phyloP scores from a whole-genome alignment of 2,329 filamentous ascomycete species.

The Akanthomyces lecanii region DNA sequence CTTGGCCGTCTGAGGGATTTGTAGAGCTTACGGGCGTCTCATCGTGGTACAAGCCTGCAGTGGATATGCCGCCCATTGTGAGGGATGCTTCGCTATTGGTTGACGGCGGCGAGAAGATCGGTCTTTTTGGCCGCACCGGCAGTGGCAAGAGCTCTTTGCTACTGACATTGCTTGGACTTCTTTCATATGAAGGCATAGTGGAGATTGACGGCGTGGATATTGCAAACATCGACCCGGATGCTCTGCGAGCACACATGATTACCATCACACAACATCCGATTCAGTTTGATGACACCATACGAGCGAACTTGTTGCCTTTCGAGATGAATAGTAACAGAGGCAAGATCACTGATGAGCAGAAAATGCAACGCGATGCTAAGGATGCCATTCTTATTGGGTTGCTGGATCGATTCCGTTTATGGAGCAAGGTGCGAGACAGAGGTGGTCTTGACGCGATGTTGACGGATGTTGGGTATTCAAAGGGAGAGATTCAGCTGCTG shows the following conservation, averaged over 20 bases:
- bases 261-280: conserved; percentile 44
- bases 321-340: neutral
- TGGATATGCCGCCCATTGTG: neutral
- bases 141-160: neutral
- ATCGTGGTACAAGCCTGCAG: neutral
- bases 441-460: neutral
- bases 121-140: neutral
- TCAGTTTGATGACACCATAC: conserved; percentile 38
- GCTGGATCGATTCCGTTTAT: neutral
- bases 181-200: conserved; percentile 26
- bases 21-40: neutral
- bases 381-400: neutral
- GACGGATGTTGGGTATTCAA: neutral
- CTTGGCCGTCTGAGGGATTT: neutral
- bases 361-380: neutral
- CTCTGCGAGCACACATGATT: conserved; percentile 37
- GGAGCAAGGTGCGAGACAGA: neutral
- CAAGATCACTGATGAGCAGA: neutral
- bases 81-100: neutral
- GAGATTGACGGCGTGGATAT: conserved; percentile 40
- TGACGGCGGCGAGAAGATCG: neutral
- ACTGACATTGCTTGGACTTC: neutral
- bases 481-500: neutral
- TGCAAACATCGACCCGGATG: conserved; percentile 33
- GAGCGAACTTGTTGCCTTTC: conserved; percentile 33